Evolutionary conservation across 495 filamentous ascomycete genomes (phyloP), one percentile per base, ranked within the genome.

Genomic region (Elasticomyces elasticus): DNA sequence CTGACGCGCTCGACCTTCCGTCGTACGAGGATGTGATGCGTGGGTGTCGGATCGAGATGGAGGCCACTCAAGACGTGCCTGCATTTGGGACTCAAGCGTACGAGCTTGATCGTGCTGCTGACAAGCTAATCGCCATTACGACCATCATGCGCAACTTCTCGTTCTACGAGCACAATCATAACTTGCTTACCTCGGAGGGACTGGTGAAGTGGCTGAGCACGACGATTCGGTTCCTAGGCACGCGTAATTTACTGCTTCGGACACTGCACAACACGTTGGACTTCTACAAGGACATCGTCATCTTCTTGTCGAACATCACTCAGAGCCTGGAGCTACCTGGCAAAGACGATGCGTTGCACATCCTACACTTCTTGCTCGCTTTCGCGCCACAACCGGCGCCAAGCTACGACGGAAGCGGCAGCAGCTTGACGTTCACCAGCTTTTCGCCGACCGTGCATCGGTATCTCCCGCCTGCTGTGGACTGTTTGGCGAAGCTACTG

Each of bases 271-370:
- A 95, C 68, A 91, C 86, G 4, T 68, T 94, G 63, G 91, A 98
- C 66, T 87, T 98, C 61, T 94, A 94, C 86, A 98, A 98, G 68
- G 92, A 98, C 68, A 74, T 89, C 13, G 80, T 97, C 52, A 84
- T 84, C 38, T 84, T 89, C 51, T 73, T 98, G 33, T 92, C 89
- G 53, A 96, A 98, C 65, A 75, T 91, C 51, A 79, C 89, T 17
- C 80, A 89, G 52, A 74, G 78, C 20, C 79, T 98, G 51, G 82
- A 87, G 62, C 71, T 98, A 26, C 85, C 92, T 15, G 85, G 84
- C 24, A 84, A 87, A 60, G 90, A 96, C 55, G 90, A 98, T 63
- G 89, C 91, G 0, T 72, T 86, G 41, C 86, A 83, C 66, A 74
- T 97, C 15, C 75, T 98, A 27, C 84, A 94, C 63, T 91, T 98